Percentiles rank a stretch among this genome's conserved stretches.
phyloP scores from a whole-genome alignment of 257 asterid genomes.

The Penstemon newberryi region DNA sequence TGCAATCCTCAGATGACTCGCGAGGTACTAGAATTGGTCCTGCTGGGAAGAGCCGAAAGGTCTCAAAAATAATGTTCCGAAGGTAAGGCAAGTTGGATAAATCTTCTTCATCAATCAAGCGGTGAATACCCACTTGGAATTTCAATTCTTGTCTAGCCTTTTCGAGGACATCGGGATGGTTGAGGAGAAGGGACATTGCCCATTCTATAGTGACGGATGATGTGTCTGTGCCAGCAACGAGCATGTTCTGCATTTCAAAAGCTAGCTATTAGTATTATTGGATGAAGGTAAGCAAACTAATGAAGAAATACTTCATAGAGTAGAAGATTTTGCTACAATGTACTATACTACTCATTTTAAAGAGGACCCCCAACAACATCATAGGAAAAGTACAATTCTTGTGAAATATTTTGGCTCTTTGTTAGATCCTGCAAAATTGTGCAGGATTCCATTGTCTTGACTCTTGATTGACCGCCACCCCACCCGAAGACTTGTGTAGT shows the following conservation, averaged over 20 bases:
- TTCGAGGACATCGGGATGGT: constrained; percentile 19
- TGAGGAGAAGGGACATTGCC: constrained; percentile 28
- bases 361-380: too few species aligned
- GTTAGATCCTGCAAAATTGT: too few species aligned
- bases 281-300: too few species aligned
- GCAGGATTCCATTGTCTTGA: too few species aligned
- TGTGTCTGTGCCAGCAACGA: constrained; percentile 27
- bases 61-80: constrained; percentile 20
- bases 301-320: too few species aligned
- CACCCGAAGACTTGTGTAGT: too few species aligned
- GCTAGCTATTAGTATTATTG: too few species aligned
- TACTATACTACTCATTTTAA: too few species aligned
- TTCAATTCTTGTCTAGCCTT: constrained; percentile 19
- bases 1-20: constrained; percentile 24
- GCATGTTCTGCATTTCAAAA: constrained; percentile 13
- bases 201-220: constrained; percentile 26
- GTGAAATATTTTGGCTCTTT: too few species aligned
- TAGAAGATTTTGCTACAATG: too few species aligned
- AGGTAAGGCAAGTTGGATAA: constrained; percentile 26
- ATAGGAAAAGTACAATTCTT: too few species aligned
- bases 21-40: constrained; percentile 23
- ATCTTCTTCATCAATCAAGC: constrained; percentile 20
- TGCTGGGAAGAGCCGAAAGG: constrained; percentile 23
- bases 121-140: constrained; percentile 10
- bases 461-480: too few species aligned